Evolutionary conservation across 1,139 yeast species (phyloP), one percentile per base, ranked within the genome.

Genomic region (Sugiyamaella xylanicola): DNA sequence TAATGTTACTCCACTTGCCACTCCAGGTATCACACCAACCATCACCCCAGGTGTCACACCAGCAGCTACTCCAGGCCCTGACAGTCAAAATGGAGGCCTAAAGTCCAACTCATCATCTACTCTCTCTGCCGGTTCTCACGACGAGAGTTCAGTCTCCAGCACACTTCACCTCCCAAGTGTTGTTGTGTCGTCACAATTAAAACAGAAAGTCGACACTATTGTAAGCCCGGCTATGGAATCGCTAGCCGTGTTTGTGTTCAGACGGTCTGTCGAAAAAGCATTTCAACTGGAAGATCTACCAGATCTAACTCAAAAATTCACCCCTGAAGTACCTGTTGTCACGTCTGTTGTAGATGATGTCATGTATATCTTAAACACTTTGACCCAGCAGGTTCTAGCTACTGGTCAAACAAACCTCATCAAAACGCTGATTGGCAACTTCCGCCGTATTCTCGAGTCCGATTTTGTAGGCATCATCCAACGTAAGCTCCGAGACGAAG

Each of bases 341-440:
- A 83, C 96, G 0, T 90, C 98, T 0, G 85, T 90, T 9, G 83
- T 92, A 41, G 99, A 93, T 67, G 99, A 93, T 68, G 75, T 89
- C 46, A 81, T 91, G 36, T 76, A 90, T 63, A 83, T 91, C 17
- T 72, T 91, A 48, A 87, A 88, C 61, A 81, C 82, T n/a, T 76
- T 87, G 5, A 69, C 87, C 32, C 71, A 81, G 41, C 86, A 84
- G 59, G 75, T 82, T 0, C 69, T 86, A 17, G 82, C 84, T 51
- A 78, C 91, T 0, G 88, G 90, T 0, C 51, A 55, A 20, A 72
- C 82, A 1, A 61, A 76, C 1, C 74, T 85, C 0, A 80, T 85
- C 20, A 83, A 80, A 62, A 75, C 74, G 21, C 79, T 85, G 65
- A 67, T 84, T 4, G 74, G 74, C 7, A 75, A 75, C 45, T 66